Conservation (phyloP, 768 basidiomycete species). For the Suillus clintonianus region DNA sequence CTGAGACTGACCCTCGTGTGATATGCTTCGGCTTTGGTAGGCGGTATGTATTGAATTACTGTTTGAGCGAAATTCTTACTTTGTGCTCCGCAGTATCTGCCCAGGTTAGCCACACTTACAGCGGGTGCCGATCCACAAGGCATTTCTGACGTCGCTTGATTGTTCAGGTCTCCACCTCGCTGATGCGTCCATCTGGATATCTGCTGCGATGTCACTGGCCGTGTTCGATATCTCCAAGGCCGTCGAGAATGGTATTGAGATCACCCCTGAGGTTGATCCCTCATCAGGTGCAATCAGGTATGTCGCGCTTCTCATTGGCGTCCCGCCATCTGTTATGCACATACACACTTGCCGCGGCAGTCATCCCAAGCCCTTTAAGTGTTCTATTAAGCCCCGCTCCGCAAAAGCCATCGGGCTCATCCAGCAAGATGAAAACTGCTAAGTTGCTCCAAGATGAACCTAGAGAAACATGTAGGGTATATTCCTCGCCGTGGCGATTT, state of each 20-base stretch:
- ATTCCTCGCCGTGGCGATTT: too few relatives aligned
- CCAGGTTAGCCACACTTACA: constrained; percentile 22
- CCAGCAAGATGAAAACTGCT: background rate
- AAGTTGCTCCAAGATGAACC: too few relatives aligned
- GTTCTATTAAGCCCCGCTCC: too few relatives aligned
- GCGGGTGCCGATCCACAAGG: constrained; percentile 14
- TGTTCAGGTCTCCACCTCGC: constrained; percentile 47
- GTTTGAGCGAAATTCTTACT: constrained; percentile 8
- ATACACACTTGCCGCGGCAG: too few relatives aligned
- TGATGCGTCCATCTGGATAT: constrained; percentile 43
- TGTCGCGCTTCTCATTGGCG: too few relatives aligned
- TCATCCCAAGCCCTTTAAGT: too few relatives aligned
- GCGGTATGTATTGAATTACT: constrained; percentile 38
- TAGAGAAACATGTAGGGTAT: too few relatives aligned
- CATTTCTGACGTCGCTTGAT: constrained; percentile 6
- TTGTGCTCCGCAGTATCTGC: constrained; percentile 20
- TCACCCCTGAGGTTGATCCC: too few relatives aligned
- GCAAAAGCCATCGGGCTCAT: background rate
- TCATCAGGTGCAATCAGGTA: constrained; percentile 31
- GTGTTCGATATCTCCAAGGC: constrained; percentile 44
- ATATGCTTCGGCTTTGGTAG: constrained; percentile 74
- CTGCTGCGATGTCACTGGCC: constrained; percentile 41
- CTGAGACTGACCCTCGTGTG: constrained; percentile 20
- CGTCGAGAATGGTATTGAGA: constrained; percentile 39
- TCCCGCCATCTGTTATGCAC: too few relatives aligned